Evolutionary conservation across 2,329 filamentous ascomycete species (phyloP), one percentile per base, ranked within the genome.

Genomic region (Penicillium fuscoglaucum): DNA sequence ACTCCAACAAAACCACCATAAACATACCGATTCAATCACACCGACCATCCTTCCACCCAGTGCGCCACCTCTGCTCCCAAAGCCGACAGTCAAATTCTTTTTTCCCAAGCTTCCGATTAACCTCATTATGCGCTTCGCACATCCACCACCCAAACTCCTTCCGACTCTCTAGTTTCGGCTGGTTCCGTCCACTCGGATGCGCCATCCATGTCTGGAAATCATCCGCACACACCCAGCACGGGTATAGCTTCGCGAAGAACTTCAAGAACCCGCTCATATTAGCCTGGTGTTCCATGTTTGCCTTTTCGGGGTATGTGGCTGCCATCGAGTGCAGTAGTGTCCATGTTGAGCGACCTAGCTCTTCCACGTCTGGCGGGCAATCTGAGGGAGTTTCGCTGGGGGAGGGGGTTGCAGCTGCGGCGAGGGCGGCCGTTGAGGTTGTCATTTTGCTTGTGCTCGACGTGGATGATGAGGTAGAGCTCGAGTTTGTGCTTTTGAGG

Each of bases 61-160:
- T 95, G 77, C 90, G 83, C 95, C 95, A 99, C 74, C 95, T 84
- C 82, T 98, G 90, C 74, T 97, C 88, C 93, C 95, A 98, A 69
- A 82, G 85, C 55, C 80, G 81, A 78, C 95, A 99, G 81, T 99
- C 92, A 78, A 99, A 99, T 67, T 84, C 83, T 59, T 85, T 82
- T 83, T 99, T 99, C 50, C 95, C 95, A 66, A 99, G 76, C 80
- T 97, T 98, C 60, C 75, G 72, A 74, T 80, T 82, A 43, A 81
- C 78, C 59, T 78, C 79, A 68, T 82, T 81, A 72, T 81, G 79
- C 59, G 79, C 79, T 68, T 78, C 75, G 55, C 79, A 81, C 76
- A 81, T 80, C 76, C 80, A 81, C 63, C 73, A 73, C 21, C 80
- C 78, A 60, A 82, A 77, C 55, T 79, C 78, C 37, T 68, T 67